Evolutionary conservation across 2,329 filamentous ascomycete species (phyloP), one percentile per base, ranked within the genome.

Genomic region (Xylaria sp.): DNA sequence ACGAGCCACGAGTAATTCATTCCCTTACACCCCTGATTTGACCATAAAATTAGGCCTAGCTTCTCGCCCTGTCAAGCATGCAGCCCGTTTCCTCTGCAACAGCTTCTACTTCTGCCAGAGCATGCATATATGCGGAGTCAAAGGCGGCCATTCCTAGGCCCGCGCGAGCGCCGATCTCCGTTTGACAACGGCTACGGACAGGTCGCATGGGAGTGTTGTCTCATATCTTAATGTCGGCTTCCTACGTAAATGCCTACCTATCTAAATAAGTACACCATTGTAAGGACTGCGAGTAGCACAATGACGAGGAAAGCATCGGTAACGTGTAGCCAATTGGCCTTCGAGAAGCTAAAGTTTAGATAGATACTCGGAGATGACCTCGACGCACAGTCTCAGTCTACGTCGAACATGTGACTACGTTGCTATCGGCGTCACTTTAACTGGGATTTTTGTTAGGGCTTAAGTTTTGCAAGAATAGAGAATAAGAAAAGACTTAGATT

Each of bases 171-270:
- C 17, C 19, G 42, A n/a, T n/a, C 56, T 56, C 4, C 24, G 24
- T 65, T 65, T 61, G 65, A 58, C 47, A 19, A 34, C 53, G 42
- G 57, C n/a, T 63, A 54, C 48, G 17, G 45, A 17, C n/a, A 62
- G n/a, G 47, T 54, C 54, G 45, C 47, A 58, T 45, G 30, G 36
- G 11, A 47, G 27, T 62, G 4, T 50, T 65, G 57, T 59, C 58
- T 59, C 24, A 42, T 53, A 34, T 66, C 19, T 45, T 19, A 11
- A 64, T 42, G 32, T 27, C n/a, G n/a, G 32, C 42, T 64, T 21
- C 57, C 21, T 51, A 64, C 34, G 3, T 36, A 2, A 27, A 27
- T 27, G 8, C 34, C 1, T 36, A 36, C 53, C 32, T 51, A 36
- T 30, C 7, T 14, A 32, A 17, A 17, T 24, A 24, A 9, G 47